Base-by-base conservation (phyloP, 352 stramenopile genomes). In the Phytophthora quininea region DNA sequence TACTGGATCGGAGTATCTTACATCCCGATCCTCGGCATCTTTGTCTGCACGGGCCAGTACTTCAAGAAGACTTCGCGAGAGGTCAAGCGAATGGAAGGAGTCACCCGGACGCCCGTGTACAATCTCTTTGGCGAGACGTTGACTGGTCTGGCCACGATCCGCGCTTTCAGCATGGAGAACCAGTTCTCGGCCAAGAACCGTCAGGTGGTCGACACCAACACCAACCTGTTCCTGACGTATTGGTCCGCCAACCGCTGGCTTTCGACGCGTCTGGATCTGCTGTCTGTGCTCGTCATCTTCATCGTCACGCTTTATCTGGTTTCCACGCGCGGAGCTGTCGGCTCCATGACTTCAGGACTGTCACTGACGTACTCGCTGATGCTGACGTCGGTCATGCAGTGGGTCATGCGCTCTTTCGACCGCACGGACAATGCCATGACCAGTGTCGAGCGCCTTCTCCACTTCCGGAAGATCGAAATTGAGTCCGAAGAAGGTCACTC, bases 41-140 rank as follows among this genome's bases (percentile, higher is more conserved):
- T 88, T 46, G 70, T 76, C 2, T 32, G 74, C n/a, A 64, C 74
- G 9, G 76, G 80, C 2, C 86, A 91, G 33, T 98, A 97, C 62
- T 97, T 96, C 74, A 84, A 96, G 54, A 69, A 71, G 47, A 86
- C 73, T 11, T 77, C 84, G 66, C 64, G 76, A 6, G 94, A 98
- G 63, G 69, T 98, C 14, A 97, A 98, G 77, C 84, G 96, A 12
- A 79, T 98, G 24, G 96, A 99, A 67, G 89, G 87, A 15, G 71
- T 98, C 56, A 79, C 71, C 9, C 69, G 74, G 29, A 76, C 19
- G 19, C 19, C 19, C 19, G 19, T 24, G 19, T 24, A 24, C 19
- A 24, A 24, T 24, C 19, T 24, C 19, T 24, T 24, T 24, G 19
- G 19, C 19, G 19, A 24, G 19, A 24, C 19, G 19, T 24, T 24